A percentile compares a stretch with the other conserved stretches of the same genome.
Evolutionary conservation across 352 stramenopile genomes (phyloP).

Genomic region (Elongisporangium anandrum): DNA sequence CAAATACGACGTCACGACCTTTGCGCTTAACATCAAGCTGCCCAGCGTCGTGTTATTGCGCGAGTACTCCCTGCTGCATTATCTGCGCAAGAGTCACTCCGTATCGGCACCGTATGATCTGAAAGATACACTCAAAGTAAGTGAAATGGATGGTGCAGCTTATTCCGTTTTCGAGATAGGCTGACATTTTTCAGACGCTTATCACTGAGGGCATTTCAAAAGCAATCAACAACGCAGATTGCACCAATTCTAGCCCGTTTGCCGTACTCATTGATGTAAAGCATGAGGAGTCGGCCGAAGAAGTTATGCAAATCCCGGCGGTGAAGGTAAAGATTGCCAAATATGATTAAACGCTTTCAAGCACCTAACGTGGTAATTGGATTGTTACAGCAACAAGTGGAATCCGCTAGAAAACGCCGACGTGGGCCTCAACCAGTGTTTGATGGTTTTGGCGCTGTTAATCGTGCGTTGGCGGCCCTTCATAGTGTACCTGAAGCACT

Average conservation of each 20-base stretch:
- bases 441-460: conserved; percentile 78
- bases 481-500: conserved; percentile 44
- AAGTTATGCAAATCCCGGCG: conserved; percentile 71
- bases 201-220: conserved; percentile 37
- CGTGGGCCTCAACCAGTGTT: conserved; percentile 56
- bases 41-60: conserved; percentile 72
- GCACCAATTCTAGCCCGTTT: conserved; percentile 57
- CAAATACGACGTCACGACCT: conserved; percentile 60
- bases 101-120: conserved; percentile 38
- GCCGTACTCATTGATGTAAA: conserved; percentile 60
- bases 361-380: background rate
- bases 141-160: background rate
- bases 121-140: conserved; percentile 80
- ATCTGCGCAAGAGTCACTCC: conserved; percentile 25
- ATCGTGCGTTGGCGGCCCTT: conserved; percentile 46
- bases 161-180: background rate
- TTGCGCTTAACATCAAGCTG: conserved; percentile 80
- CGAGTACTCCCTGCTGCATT: conserved; percentile 68
- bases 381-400: conserved; percentile 46
- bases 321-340: conserved; percentile 42
- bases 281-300: conserved; percentile 61
- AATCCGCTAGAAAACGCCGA: conserved; percentile 58
- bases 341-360: background rate
- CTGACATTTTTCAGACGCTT: conserved; percentile 21
- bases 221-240: conserved; percentile 45